Base-by-base conservation (phyloP, 345 rosid genomes). In the Camelina sativa region DNA sequence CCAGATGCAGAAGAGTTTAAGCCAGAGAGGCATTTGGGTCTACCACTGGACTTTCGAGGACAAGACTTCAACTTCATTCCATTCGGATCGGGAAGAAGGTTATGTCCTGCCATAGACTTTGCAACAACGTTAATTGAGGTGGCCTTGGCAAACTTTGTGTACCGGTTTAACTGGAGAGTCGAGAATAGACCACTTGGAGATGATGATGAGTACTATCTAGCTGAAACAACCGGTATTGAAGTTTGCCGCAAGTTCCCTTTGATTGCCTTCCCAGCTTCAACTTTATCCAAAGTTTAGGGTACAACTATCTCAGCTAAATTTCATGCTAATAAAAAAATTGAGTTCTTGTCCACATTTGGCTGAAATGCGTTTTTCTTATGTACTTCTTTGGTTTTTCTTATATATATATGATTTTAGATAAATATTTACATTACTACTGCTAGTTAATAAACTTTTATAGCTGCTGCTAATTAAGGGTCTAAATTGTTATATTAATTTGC, bases 1-100 rank as follows among this genome's bases (percentile, higher is more conserved):
- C 37, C 47, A 4, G 84, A 86, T 23, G 81, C 85, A 3, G 64
- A 77, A 46, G 83, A 76, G 19, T 84, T 84, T 75, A 84, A 86
- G 55, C 90, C 92, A 1, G 68, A 63, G 25, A 80, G 90, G 59
- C 61, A 65, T 59, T 75, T 74, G 15, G 41, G 32, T 15, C 8
- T 9, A 35, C 16, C 20, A 16, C 32, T 74, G 10, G 34, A 67
- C 7, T 67, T 75, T 20, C 9, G 1, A 56, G 78, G 78, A 48
- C 78, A 75, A 4, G 72, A 75, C 67, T 41, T 56, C 46, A 57
- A 30, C 5, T 71, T 25, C 44, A 71, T 59, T 41, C 74, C 74
- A 12, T 71, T 71, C 25, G 74, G 74, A 43, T 59, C 66, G 5
- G 74, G 74, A 4, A 71, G 74, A 60, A 71, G 67, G 48, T 2